Conservation (phyloP, 768 basidiomycete genomes). For the Rhodotorula taiwanensis region DNA sequence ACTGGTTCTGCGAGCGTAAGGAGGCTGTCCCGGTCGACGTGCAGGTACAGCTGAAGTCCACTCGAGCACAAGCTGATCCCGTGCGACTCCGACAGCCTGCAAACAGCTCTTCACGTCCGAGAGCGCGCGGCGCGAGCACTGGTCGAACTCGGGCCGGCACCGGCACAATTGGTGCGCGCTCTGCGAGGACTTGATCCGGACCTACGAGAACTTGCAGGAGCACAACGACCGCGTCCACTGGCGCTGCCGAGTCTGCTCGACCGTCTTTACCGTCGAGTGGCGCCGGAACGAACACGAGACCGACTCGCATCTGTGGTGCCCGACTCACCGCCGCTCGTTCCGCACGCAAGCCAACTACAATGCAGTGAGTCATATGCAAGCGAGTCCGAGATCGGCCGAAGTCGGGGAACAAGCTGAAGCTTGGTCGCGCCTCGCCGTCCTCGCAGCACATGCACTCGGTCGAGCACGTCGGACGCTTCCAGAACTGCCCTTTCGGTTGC, state of each 20-base stretch:
- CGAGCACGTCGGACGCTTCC: background rate
- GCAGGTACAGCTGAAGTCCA: too few species aligned
- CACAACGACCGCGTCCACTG: background rate
- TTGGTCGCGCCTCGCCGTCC: background rate
- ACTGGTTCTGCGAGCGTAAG: too few species aligned
- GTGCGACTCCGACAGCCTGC: too few species aligned
- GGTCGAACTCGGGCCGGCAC: background rate
- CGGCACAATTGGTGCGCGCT: background rate
- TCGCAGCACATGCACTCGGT: background rate
- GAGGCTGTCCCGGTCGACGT: too few species aligned
- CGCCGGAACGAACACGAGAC: background rate
- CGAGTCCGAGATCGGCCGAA: too few species aligned
- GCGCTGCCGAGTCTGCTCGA: background rate
- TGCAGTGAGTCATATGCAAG: background rate
- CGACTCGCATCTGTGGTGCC: constrained; percentile 1
- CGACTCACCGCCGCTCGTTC: background rate
- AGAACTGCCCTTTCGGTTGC: background rate
- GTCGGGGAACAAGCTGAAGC: too few species aligned
- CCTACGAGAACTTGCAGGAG: background rate
- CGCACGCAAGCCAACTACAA: background rate
- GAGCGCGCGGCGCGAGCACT: background rate
- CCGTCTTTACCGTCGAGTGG: background rate
- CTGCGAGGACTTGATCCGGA: background rate
- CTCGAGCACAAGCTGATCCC: too few species aligned
- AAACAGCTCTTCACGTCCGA: background rate